These are phyloP conservation scores for Falciphora oryzae DNA, from an alignment of 2,329 filamentous ascomycete genomes.

Conservation along the genomic window DNA sequence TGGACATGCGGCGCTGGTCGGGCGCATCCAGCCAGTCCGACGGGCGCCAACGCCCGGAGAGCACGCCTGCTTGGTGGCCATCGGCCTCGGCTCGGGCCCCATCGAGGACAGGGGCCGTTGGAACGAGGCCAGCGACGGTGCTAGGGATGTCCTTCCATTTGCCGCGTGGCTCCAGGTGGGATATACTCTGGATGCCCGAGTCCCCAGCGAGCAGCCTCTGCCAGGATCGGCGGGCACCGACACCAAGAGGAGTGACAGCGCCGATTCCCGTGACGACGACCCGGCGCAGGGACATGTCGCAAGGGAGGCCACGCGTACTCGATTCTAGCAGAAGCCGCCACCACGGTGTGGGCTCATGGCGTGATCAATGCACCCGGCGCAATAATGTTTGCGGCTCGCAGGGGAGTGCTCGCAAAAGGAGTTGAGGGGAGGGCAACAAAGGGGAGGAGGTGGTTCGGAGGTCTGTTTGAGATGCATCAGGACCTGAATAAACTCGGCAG, in stretches of 20 bases:
- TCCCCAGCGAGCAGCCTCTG: constrained; percentile 70
- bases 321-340: not conserved
- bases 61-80: constrained; percentile 12
- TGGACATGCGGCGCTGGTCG: constrained; percentile 75
- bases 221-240: constrained; percentile 77
- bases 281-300: constrained; percentile 42
- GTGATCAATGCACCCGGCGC: not conserved
- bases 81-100: constrained; percentile 26
- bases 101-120: constrained; percentile 28
- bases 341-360: not conserved
- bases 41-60: constrained; percentile 40
- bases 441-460: too few species aligned
- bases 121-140: constrained; percentile 79
- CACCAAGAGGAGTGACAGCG: constrained; percentile 75
- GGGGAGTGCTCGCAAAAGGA: not conserved
- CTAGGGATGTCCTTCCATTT: constrained; percentile 71
- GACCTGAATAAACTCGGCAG: not conserved
- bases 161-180: constrained; percentile 47
- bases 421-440: not conserved
- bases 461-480: not conserved
- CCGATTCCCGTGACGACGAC: constrained; percentile 82
- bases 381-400: not conserved
- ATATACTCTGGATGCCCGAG: constrained; percentile 73
- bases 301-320: not conserved
- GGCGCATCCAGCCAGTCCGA: constrained; percentile 47